Base-by-base conservation (phyloP, 495 filamentous ascomycete species). In the Xylaria bambusicola region DNA sequence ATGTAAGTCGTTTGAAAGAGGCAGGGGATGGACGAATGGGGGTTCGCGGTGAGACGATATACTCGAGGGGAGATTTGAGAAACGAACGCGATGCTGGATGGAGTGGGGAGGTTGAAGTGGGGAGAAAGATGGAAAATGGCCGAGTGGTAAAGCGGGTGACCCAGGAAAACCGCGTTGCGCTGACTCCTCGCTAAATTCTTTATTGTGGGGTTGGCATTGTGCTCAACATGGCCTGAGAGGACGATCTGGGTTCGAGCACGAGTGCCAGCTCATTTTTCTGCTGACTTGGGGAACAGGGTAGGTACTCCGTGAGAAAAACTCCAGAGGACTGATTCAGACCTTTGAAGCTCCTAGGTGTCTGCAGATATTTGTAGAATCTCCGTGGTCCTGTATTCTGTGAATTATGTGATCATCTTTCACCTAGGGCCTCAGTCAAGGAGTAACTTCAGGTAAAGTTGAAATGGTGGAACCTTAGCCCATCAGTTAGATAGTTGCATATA, bases 1-100 rank as follows among this genome's bases (percentile, higher is more conserved):
- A n/a, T n/a, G n/a, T n/a, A n/a, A n/a, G n/a, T n/a, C n/a, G n/a
- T n/a, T n/a, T n/a, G n/a, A n/a, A n/a, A n/a, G n/a, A n/a, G n/a
- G 26, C 44, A 29, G 29, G 52, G 40, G 36, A 54, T 54, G 56
- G 56, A 58, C 56, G 56, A 58, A 58, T 58, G 26, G 20, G 47
- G 48, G 12, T 41, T 23, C 29, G 56, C 46, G 27, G 46, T 18
- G 48, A 17, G 57, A 59, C 13, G 27, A 53, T 60, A 60, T 60
- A 47, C 40, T 53, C 38, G 49, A 38, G 57, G 52, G 48, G 49
- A 53, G 17, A 47, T 38, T 52, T 53, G 29, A 31, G 21, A 52
- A 46, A 46, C 12, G 46, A 36, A 20, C 8, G 36, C 20, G 8
- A 40, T 31, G 38, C 52, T 29, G 20, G 40, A 20, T 29, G 27